Percentiles rank a stretch among this genome's conserved stretches.
Evolutionary conservation across 2,329 filamentous ascomycete genomes (phyloP).

Genomic region (Penicillium sp.): DNA sequence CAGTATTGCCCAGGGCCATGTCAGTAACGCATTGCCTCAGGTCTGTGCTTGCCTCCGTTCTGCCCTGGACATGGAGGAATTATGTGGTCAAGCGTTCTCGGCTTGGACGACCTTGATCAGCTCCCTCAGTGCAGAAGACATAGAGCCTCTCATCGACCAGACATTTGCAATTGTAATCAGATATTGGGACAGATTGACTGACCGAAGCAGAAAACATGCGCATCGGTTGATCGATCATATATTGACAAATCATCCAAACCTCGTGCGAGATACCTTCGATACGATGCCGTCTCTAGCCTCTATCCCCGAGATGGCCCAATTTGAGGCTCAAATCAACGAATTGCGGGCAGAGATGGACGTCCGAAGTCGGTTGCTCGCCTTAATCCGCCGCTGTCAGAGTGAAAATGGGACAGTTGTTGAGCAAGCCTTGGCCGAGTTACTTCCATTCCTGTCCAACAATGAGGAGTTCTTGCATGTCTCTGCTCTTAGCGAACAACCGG

Average conservation of each 20-base stretch:
- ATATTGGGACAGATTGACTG: conserved; percentile 72
- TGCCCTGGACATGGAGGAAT: conserved; percentile 70
- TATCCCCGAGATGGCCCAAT: conserved; percentile 67
- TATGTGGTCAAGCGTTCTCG: conserved; percentile 77
- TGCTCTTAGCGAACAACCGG: conserved; percentile 79
- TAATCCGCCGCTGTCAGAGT: conserved; percentile 72
- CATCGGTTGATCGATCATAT: conserved; percentile 65
- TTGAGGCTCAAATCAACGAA: conserved; percentile 65
- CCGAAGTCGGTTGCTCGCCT: conserved; percentile 68
- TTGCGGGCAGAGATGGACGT: conserved; percentile 67
- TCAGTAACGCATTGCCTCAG: conserved; percentile 81
- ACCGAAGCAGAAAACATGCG: conserved; percentile 60
- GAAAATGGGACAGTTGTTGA: conserved; percentile 85
- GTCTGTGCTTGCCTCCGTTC: conserved; percentile 84
- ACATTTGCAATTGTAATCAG: conserved; percentile 84
- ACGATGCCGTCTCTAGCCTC: conserved; percentile 75
- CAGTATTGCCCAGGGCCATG: conserved; percentile 68
- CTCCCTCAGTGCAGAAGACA: conserved; percentile 74
- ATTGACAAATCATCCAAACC: conserved; percentile 60
- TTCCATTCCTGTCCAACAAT: conserved; percentile 68
- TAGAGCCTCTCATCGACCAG: conserved; percentile 78
- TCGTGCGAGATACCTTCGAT: conserved; percentile 67
- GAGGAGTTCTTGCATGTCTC: conserved; percentile 79
- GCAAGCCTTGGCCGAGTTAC: conserved; percentile 76
- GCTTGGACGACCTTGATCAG: conserved; percentile 81